phyloP scores from a whole-genome alignment of 2,329 filamentous ascomycete genomes.

The Pyrenochaeta sp. region DNA sequence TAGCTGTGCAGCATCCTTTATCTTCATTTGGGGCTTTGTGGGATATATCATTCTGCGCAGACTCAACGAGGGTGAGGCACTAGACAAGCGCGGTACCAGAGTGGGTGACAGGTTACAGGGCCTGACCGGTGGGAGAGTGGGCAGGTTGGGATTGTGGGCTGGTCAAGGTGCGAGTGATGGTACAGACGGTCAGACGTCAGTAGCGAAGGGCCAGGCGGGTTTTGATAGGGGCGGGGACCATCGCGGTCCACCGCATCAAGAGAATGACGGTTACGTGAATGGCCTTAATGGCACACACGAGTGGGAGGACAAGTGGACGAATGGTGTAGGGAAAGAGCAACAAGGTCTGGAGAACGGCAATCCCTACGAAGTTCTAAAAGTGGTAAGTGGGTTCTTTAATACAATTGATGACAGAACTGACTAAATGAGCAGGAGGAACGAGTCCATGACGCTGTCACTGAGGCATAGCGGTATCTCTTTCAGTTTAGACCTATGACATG shows the following conservation, averaged over 20 bases:
- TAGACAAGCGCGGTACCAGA: slow-evolving; percentile 23
- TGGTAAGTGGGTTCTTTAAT: neutral
- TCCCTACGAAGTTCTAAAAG: slow-evolving; percentile 14
- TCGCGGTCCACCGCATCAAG: neutral
- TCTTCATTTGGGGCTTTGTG: slow-evolving; percentile 68
- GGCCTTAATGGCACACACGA: slow-evolving; percentile 11
- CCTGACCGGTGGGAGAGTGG: slow-evolving; percentile 29
- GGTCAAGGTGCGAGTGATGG: slow-evolving; percentile 4
- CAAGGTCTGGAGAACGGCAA: slow-evolving; percentile 10
- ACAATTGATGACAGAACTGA: neutral
- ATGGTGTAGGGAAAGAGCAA: slow-evolving; percentile 10
- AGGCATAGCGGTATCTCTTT: neutral
- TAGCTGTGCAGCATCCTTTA: slow-evolving; percentile 66
- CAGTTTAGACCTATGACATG: too few species aligned
- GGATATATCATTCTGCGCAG: slow-evolving; percentile 61
- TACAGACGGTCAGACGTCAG: neutral
- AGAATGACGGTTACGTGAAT: slow-evolving; percentile 8
- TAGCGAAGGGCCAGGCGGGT: neutral
- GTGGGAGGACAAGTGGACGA: slow-evolving; percentile 25
- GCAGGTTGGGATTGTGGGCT: slow-evolving; percentile 24
- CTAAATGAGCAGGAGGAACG: neutral
- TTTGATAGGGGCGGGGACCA: slow-evolving; percentile 2
- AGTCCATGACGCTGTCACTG: neutral
- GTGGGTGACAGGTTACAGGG: slow-evolving; percentile 26
- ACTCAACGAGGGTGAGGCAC: slow-evolving; percentile 34